Percentiles rank a stretch among this genome's conserved stretches.
Conservation (phyloP, 208 protist species). For the Leptomonas pyrrhocoris region DNA sequence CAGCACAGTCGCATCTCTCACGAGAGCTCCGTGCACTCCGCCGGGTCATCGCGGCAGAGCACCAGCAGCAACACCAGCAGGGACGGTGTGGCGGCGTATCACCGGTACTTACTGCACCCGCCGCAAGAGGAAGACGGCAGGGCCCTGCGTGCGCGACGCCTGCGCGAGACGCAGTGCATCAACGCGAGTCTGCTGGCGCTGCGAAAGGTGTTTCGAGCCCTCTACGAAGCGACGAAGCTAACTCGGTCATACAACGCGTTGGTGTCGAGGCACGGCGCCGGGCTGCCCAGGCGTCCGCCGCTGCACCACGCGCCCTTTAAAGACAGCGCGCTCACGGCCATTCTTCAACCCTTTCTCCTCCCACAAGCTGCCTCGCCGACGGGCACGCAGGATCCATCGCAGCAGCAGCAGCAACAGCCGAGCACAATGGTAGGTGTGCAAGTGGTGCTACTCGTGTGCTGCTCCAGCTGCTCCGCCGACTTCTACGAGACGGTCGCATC, state of each 20-base stretch:
- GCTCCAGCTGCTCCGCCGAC: conserved; percentile 55
- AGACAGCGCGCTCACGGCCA: conserved; percentile 66
- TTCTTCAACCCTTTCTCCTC: conserved; percentile 69
- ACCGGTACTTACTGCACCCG: conserved; percentile 25
- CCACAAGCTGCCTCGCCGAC: conserved; percentile 14
- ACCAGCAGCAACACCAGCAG: conserved; percentile 7
- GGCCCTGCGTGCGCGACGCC: conserved; percentile 34
- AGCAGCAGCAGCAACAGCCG: too few relatives aligned
- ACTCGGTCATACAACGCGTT: too few relatives aligned
- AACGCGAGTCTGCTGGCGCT: conserved; percentile 86
- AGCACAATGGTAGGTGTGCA: background rate
- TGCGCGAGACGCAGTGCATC: conserved; percentile 66
- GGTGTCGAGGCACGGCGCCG: background rate
- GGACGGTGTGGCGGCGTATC: background rate
- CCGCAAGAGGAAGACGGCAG: conserved; percentile 18
- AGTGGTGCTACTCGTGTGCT: conserved; percentile 60
- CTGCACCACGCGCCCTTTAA: conserved; percentile 64
- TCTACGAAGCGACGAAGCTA: conserved; percentile 26
- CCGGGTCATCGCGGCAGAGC: conserved; percentile 5
- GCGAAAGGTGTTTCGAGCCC: conserved; percentile 73
- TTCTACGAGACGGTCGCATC: conserved; percentile 78
- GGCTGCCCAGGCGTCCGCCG: conserved; percentile 16
- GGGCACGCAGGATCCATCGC: too few relatives aligned
- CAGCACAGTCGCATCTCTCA: conserved; percentile 23
- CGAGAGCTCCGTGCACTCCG: conserved; percentile 13